A percentile compares a stretch with the other conserved stretches of the same genome.
phyloP scores from a whole-genome alignment of 352 stramenopile genomes.

The Plasmopara halstedii region DNA sequence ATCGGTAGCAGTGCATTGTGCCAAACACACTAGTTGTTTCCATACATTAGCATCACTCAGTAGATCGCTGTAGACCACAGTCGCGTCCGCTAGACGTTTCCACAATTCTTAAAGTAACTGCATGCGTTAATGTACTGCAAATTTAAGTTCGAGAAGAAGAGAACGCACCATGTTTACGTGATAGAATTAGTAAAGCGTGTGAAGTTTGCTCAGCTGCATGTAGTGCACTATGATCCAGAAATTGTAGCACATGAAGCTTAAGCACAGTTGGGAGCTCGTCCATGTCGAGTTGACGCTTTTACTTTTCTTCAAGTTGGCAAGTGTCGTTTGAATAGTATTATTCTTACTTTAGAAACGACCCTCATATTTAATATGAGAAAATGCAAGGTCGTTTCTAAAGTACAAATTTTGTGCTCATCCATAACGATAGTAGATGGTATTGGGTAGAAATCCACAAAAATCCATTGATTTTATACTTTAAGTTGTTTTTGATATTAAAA shows the following conservation, averaged over 20 bases:
- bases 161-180: conserved; percentile 32
- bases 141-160: background rate
- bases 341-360: too few relatives aligned
- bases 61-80: conserved; percentile 22
- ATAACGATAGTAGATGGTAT: too few relatives aligned
- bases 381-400: too few relatives aligned
- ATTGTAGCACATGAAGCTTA: conserved; percentile 43
- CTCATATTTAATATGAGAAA: too few relatives aligned
- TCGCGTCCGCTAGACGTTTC: conserved; percentile 14
- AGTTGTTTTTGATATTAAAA: too few relatives aligned
- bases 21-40: conserved; percentile 48
- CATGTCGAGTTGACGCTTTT: conserved; percentile 10
- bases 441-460: too few relatives aligned
- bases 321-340: background rate
- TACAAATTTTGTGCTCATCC: too few relatives aligned
- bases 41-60: conserved; percentile 17
- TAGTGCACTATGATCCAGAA: conserved; percentile 45
- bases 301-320: conserved; percentile 27
- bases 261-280: conserved; percentile 37
- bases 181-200: conserved; percentile 21
- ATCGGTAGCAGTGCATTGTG: conserved; percentile 21
- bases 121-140: conserved; percentile 3
- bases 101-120: conserved; percentile 34
- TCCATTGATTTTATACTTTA: too few relatives aligned
- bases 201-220: conserved; percentile 46